These are phyloP conservation scores for Colletotrichum orchidophilum DNA, from an alignment of 2,329 filamentous ascomycete genomes.

Conservation along the genomic window DNA sequence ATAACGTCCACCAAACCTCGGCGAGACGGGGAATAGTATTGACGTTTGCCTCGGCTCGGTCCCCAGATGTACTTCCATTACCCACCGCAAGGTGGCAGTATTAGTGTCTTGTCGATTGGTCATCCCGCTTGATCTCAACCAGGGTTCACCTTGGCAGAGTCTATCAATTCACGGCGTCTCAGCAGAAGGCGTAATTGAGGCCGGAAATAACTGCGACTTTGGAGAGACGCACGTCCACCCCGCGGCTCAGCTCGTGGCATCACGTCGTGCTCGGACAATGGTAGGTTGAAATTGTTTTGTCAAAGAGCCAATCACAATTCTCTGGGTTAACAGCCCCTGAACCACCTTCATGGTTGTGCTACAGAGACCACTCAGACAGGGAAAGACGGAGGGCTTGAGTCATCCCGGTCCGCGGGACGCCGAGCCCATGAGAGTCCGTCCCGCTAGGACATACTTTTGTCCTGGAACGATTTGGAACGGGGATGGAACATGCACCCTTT, in stretches of 20 bases:
- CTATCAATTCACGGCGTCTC: slow-evolving; percentile 17
- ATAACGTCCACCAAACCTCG: background rate
- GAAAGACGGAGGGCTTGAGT: background rate
- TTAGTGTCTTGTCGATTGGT: background rate
- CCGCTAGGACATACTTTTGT: slow-evolving; percentile 8
- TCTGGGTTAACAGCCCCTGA: background rate
- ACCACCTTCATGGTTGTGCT: background rate
- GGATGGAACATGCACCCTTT: slow-evolving; percentile 36
- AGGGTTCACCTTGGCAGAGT: background rate
- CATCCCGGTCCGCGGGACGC: slow-evolving; percentile 12
- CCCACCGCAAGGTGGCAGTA: background rate
- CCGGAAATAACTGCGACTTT: background rate
- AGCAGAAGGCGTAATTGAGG: background rate
- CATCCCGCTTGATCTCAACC: no score
- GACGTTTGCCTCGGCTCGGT: background rate
- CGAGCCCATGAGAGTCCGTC: background rate
- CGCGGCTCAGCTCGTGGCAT: background rate
- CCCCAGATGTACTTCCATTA: no score
- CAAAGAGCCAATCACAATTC: background rate
- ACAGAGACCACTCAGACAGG: background rate
- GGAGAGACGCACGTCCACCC: slow-evolving; percentile 3
- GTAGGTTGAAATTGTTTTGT: background rate
- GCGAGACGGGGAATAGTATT: background rate
- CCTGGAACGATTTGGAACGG: slow-evolving; percentile 37
- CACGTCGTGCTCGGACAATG: slow-evolving; percentile 11